phyloP scores from a whole-genome alignment of 176 grass and related monocot genomes.

The Eremochloa ophiuroides region DNA sequence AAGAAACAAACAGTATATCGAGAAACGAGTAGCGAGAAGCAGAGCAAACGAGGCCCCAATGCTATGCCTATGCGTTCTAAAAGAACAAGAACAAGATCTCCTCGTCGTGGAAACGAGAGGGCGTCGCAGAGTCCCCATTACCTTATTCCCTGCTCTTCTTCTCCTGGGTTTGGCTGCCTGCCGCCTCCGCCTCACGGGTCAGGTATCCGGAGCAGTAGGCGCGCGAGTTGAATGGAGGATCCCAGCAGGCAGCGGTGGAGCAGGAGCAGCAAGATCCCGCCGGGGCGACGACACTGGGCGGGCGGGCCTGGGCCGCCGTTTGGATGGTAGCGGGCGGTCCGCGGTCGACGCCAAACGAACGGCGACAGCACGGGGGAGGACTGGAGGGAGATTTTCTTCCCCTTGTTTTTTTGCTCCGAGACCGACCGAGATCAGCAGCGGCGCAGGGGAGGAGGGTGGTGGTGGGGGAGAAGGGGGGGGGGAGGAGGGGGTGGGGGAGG shows the following conservation, averaged over 20 bases:
- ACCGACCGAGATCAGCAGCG: neutral
- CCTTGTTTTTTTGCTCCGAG: neutral
- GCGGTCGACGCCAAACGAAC: constrained; percentile 20
- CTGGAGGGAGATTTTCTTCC: constrained; percentile 15
- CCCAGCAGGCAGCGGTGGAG: neutral
- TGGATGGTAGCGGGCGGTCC: constrained; percentile 25
- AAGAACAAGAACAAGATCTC: constrained; percentile 15
- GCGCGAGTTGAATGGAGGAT: neutral
- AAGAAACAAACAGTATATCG: neutral
- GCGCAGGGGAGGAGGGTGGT: neutral
- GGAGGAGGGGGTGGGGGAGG: neutral
- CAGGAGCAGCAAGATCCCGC: constrained; percentile 6
- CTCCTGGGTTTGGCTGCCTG: neutral
- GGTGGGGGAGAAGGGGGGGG: neutral
- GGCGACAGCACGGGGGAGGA: constrained; percentile 23
- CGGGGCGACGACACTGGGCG: constrained; percentile 1
- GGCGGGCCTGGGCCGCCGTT: neutral
- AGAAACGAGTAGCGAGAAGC: neutral
- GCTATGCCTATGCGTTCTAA: neutral
- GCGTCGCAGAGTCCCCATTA: neutral
- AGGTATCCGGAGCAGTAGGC: neutral
- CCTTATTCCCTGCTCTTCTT: neutral
- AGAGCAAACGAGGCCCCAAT: neutral
- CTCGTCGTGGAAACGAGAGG: neutral
- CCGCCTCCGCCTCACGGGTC: neutral